Conservation (phyloP, 192 early-diverging fungal genomes). For the Thamnidium elegans region DNA sequence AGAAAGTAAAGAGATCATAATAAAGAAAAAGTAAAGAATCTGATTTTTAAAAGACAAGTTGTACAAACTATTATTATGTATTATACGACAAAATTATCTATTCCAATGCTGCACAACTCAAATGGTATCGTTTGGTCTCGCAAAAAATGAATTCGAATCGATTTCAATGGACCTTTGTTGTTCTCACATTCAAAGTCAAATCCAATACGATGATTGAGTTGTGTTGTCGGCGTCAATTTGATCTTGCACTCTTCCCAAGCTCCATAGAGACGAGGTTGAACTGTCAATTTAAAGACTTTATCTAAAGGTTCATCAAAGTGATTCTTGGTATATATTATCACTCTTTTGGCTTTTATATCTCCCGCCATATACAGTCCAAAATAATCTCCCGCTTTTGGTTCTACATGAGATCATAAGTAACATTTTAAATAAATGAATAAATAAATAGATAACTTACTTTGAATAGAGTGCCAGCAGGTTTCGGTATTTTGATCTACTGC, state of each 20-base stretch:
- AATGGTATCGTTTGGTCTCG: background rate
- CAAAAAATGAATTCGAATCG: slow-evolving; percentile 17
- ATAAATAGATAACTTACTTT: background rate
- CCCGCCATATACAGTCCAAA: slow-evolving; percentile 49
- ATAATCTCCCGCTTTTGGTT: slow-evolving; percentile 40
- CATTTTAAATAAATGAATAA: too few relatives aligned
- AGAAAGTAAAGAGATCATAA: too few relatives aligned
- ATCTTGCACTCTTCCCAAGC: slow-evolving; percentile 6
- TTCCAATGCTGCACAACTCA: slow-evolving; percentile 20
- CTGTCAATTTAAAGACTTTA: slow-evolving; percentile 6
- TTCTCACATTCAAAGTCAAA: slow-evolving; percentile 2
- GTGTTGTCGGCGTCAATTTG: too few relatives aligned
- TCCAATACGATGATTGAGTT: background rate
- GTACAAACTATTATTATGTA: background rate
- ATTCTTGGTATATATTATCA: background rate
- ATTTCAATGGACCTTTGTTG: background rate
- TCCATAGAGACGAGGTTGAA: slow-evolving; percentile 17
- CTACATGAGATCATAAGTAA: slow-evolving; percentile 16
- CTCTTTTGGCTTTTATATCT: slow-evolving; percentile 8
- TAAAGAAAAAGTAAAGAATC: too few relatives aligned
- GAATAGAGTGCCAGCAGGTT: slow-evolving; percentile 54
- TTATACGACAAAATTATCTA: slow-evolving; percentile 26
- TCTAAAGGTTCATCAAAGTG: background rate
- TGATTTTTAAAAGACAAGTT: too few relatives aligned
- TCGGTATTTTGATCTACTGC: slow-evolving; percentile 47